Percentiles rank a stretch among this genome's conserved stretches.
Conservation (phyloP, 1,139 yeast species). For the Saccharomyces hybrid region DNA sequence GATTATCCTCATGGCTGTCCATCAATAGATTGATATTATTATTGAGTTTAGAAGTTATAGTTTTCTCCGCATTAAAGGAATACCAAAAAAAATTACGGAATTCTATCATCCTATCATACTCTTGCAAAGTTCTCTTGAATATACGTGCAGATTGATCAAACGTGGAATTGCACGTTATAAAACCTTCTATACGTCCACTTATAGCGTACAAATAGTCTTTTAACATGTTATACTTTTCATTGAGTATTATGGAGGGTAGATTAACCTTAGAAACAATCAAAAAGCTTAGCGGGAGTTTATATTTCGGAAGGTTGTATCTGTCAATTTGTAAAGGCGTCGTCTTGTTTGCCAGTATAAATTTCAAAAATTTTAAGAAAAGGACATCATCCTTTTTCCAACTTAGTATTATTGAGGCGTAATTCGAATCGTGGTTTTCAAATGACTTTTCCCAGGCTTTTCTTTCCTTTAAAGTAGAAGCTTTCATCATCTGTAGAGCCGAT, state of each 20-base stretch:
- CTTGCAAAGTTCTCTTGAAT: not conserved
- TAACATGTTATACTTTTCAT: constrained; percentile 19
- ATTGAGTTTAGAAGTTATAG: not conserved
- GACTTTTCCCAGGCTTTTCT: not conserved
- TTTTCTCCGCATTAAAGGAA: constrained; percentile 3
- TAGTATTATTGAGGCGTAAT: constrained; percentile 1
- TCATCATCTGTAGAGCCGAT: constrained; percentile 9
- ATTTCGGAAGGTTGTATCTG: constrained; percentile 8
- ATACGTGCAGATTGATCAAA: not conserved
- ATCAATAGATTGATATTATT: not conserved
- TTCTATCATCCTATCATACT: constrained; percentile 8
- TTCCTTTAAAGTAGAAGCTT: constrained; percentile 6
- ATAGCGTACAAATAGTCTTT: constrained; percentile 15
- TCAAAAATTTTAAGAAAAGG: constrained; percentile 12
- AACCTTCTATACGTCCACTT: constrained; percentile 8
- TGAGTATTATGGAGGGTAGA: constrained; percentile 13
- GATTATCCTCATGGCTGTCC: not conserved
- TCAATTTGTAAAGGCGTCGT: constrained; percentile 8
- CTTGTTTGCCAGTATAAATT: constrained; percentile 15
- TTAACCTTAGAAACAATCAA: constrained; percentile 11
- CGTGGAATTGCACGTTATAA: constrained; percentile 5
- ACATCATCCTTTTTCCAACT: not conserved
- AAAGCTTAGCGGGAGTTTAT: constrained; percentile 12
- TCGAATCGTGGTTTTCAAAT: not conserved
- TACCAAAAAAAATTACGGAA: constrained; percentile 11